A percentile compares a stretch with the other conserved stretches of the same genome.
phyloP scores from a whole-genome alignment of 2,329 filamentous ascomycete genomes.

The Aspergillus sp. region DNA sequence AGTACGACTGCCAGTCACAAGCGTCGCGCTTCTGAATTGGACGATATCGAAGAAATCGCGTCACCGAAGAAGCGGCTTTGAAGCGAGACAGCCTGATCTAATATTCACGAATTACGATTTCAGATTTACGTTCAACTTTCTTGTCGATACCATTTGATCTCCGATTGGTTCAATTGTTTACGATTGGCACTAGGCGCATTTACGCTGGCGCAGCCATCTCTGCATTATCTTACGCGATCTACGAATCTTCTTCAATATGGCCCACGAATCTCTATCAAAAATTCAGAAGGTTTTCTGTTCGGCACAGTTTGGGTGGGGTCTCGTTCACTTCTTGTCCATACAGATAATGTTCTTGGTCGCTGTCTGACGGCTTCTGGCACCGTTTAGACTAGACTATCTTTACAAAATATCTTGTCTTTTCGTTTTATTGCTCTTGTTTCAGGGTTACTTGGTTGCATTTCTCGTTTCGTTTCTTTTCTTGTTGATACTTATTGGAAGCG shows the following conservation, averaged over 20 bases:
- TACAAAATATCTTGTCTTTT: neutral
- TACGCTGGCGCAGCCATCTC: too few relatives aligned
- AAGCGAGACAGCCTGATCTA: neutral
- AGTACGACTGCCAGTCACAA: slow-evolving; percentile 1
- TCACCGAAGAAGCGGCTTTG: slow-evolving; percentile 3
- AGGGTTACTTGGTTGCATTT: too few relatives aligned
- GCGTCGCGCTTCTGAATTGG: slow-evolving; percentile 4
- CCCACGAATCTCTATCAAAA: too few relatives aligned
- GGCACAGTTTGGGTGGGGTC: neutral
- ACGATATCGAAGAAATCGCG: slow-evolving; percentile 3
- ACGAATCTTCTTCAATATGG: too few relatives aligned
- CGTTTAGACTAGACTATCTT: neutral
- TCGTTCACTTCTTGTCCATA: neutral
- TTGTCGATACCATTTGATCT: too few relatives aligned
- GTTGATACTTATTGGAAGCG: too few relatives aligned
- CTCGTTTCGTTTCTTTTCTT: too few relatives aligned
- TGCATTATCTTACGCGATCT: too few relatives aligned
- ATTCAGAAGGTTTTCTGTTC: neutral
- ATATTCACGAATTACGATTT: neutral
- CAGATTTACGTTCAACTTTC: neutral
- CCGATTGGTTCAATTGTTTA: too few relatives aligned
- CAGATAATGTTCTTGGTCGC: neutral
- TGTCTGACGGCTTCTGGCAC: neutral
- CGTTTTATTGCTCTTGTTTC: neutral
- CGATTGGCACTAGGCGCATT: too few relatives aligned